These are phyloP conservation scores for Fusarium sp. DNA, from an alignment of 2,329 filamentous ascomycete genomes.

Conservation along the genomic window DNA sequence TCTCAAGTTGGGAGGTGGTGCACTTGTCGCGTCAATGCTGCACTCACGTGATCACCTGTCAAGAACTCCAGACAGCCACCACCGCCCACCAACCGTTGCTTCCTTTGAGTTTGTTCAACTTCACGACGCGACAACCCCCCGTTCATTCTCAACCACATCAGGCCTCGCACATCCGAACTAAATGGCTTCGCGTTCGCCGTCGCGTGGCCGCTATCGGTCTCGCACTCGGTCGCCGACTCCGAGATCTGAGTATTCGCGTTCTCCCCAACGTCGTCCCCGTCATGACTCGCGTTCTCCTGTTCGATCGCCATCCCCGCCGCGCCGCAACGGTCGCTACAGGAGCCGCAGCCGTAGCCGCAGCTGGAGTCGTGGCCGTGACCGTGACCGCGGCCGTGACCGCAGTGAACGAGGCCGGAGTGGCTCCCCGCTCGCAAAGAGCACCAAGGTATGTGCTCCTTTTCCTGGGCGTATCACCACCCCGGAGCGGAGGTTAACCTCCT, in stretches of 20 bases:
- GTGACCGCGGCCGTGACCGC: slow-evolving; percentile 47
- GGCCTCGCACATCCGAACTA: neutral
- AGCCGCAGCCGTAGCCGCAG: slow-evolving; percentile 47
- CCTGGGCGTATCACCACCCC: neutral
- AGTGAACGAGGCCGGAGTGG: slow-evolving; percentile 53
- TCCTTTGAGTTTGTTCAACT: slow-evolving; percentile 14
- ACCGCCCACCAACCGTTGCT: slow-evolving; percentile 5
- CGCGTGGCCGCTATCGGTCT: slow-evolving; percentile 50
- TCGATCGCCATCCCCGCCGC: slow-evolving; percentile 48
- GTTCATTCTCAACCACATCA: slow-evolving; percentile 5
- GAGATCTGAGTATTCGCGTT: slow-evolving; percentile 50
- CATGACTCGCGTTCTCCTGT: slow-evolving; percentile 51
- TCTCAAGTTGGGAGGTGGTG: neutral
- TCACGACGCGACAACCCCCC: neutral
- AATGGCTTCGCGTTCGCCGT: slow-evolving; percentile 50
- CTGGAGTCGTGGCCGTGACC: slow-evolving; percentile 46
- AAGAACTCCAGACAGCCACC: slow-evolving; percentile 19
- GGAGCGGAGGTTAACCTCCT: slow-evolving; percentile 20
- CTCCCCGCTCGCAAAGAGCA: slow-evolving; percentile 58
- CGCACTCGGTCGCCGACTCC: slow-evolving; percentile 52
- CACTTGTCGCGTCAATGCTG: slow-evolving; percentile 6
- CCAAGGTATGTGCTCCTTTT: slow-evolving; percentile 59
- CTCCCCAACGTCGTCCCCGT: slow-evolving; percentile 46
- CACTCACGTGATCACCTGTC: slow-evolving; percentile 37
- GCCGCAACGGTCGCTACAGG: slow-evolving; percentile 50